A percentile compares a stretch with the other conserved stretches of the same genome.
Conservation (phyloP, 495 filamentous ascomycete species). For the Copromyces sp. region DNA sequence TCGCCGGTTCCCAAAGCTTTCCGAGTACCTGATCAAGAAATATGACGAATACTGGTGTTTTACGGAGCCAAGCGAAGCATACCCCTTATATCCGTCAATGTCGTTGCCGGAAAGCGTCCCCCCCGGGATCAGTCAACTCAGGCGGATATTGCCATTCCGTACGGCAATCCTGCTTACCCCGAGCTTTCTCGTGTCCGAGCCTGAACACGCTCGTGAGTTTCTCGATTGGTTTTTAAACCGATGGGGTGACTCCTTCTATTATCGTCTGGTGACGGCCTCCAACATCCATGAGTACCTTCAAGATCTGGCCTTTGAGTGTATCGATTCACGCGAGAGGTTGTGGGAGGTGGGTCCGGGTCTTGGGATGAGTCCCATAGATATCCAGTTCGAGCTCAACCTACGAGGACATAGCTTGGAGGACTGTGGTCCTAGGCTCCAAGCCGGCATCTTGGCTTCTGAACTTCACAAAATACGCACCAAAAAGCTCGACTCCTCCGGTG, state of each 20-base stretch:
- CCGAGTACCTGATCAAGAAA: conserved; percentile 3
- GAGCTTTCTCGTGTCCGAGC: conserved; percentile 46
- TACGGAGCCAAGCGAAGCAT: conserved; percentile 14
- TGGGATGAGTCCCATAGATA: neutral
- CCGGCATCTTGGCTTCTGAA: conserved; percentile 16
- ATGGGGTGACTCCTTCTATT: conserved; percentile 7
- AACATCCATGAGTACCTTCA: conserved; percentile 35
- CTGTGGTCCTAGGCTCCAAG: conserved; percentile 17
- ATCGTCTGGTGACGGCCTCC: conserved; percentile 24
- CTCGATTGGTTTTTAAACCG: conserved; percentile 44
- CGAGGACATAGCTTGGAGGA: conserved; percentile 15
- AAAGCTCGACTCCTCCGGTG: conserved; percentile 5
- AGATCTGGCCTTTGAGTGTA: conserved; percentile 30
- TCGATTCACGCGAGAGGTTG: conserved; percentile 20
- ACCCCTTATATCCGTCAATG: conserved; percentile 17
- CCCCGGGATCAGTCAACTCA: conserved; percentile 25
- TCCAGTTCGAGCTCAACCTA: conserved; percentile 9
- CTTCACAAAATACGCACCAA: conserved; percentile 9
- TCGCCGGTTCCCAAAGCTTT: conserved; percentile 18
- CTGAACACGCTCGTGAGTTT: conserved; percentile 39
- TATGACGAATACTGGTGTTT: conserved; percentile 25
- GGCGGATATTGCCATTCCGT: conserved; percentile 48
- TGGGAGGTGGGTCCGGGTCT: neutral
- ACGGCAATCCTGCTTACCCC: conserved; percentile 52
- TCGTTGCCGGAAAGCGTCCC: neutral